phyloP scores from a whole-genome alignment of 441 rosid genomes.

The Corymbia calophylla region DNA sequence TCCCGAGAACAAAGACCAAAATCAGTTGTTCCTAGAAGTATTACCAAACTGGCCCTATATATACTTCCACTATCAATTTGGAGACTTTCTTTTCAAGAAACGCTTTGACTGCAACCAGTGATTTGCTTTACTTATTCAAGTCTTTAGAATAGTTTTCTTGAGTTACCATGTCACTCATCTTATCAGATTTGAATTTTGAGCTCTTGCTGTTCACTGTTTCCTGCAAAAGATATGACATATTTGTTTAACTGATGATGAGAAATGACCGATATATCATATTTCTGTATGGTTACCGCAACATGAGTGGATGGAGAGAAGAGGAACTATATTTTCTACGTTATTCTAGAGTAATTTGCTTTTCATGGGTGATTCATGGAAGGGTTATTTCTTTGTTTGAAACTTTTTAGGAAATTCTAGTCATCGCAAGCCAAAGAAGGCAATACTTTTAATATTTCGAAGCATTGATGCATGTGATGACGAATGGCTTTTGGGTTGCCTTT shows the following conservation, averaged over 20 bases:
- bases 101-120: background rate
- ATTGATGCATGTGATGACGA: background rate
- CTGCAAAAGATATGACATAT: background rate
- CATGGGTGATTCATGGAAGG: background rate
- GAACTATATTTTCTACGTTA: background rate
- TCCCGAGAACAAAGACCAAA: no score
- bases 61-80: background rate
- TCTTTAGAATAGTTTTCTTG: background rate
- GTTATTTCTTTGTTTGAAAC: background rate
- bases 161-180: background rate
- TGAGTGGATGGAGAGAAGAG: background rate
- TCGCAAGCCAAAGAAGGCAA: background rate
- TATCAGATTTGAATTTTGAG: background rate
- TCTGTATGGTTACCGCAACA: background rate
- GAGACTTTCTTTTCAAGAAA: background rate
- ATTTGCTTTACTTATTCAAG: background rate
- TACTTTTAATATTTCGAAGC: background rate
- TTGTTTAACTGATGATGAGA: background rate
- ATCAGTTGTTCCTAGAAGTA: no score
- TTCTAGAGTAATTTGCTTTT: background rate
- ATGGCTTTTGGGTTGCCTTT: background rate
- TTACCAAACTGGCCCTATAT: no score
- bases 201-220: background rate
- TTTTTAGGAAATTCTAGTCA: background rate
- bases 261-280: background rate